Evolutionary conservation across 192 early-diverging fungal species (phyloP).

Genomic region (Linnemannia elongata): DNA sequence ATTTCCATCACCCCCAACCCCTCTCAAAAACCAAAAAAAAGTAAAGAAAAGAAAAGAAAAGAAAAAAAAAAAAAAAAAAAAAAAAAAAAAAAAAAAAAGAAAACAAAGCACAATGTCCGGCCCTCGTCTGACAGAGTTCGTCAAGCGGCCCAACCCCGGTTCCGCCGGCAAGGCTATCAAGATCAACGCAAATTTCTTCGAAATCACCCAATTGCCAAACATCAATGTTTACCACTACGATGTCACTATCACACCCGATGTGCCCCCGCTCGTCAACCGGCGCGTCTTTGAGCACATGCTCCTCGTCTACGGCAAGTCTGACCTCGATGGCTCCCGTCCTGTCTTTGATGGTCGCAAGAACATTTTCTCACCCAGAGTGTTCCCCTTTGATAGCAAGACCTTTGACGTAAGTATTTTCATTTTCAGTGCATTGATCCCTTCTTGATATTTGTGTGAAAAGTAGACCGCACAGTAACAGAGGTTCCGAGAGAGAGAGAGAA

Average conservation of each 20-base stretch:
- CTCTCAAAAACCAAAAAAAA: background rate
- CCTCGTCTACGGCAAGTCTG: constrained; percentile 60
- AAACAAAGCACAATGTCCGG: background rate
- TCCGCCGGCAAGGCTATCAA: constrained; percentile 54
- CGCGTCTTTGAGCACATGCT: constrained; percentile 80
- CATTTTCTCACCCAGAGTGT: constrained; percentile 71
- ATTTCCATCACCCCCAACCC: background rate
- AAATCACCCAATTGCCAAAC: constrained; percentile 73
- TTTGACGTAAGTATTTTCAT: constrained; percentile 66
- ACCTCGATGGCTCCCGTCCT: constrained; percentile 71
- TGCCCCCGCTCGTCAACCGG: constrained; percentile 82
- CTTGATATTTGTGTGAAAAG: background rate
- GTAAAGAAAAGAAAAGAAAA: background rate
- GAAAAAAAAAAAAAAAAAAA: background rate
- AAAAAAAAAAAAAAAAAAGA: background rate
- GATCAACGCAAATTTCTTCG: constrained; percentile 84
- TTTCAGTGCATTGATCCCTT: background rate
- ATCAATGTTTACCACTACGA: constrained; percentile 91
- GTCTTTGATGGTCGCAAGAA: constrained; percentile 92
- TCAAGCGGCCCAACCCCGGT: constrained; percentile 62
- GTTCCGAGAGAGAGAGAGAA: background rate
- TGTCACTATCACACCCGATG: constrained; percentile 82
- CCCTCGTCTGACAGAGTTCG: constrained; percentile 60
- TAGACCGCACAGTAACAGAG: background rate
- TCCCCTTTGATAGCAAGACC: constrained; percentile 67